A percentile compares a stretch with the other conserved stretches of the same genome.
These are phyloP conservation scores for Neopestalotiopsis sp. DNA, from an alignment of 2,329 filamentous ascomycete species.

Conservation along the genomic window DNA sequence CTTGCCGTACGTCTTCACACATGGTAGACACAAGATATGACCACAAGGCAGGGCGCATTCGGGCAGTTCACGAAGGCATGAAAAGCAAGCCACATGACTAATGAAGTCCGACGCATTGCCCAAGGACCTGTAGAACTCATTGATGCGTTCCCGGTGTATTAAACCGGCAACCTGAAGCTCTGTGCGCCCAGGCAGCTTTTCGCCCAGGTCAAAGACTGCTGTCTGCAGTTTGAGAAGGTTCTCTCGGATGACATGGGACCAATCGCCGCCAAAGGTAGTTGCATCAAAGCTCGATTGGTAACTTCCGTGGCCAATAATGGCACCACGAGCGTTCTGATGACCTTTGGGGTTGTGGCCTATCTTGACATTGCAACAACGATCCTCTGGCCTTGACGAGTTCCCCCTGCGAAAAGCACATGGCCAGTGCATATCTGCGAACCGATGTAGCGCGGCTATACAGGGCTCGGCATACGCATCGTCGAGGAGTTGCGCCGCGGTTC, in stretches of 20 bases:
- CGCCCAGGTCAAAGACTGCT: conserved; percentile 31
- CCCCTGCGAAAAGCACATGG: conserved; percentile 32
- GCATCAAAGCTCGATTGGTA: conserved; percentile 35
- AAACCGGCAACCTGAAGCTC: conserved; percentile 35
- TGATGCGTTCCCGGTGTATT: conserved; percentile 36
- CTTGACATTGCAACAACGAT: conserved; percentile 36
- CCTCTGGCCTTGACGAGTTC: conserved; percentile 29
- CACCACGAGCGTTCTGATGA: conserved; percentile 37
- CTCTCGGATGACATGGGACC: conserved; percentile 34
- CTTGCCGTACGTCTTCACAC: conserved; percentile 34
- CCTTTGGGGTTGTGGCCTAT: conserved; percentile 38
- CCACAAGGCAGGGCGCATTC: conserved; percentile 37
- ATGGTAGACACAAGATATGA: conserved; percentile 36
- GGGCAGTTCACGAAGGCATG: conserved; percentile 36
- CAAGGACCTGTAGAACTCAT: conserved; percentile 36
- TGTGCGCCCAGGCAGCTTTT: conserved; percentile 32
- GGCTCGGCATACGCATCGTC: conserved; percentile 36
- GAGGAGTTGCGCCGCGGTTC: conserved; percentile 35
- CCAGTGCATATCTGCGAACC: conserved; percentile 35
- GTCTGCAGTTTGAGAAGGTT: conserved; percentile 33
- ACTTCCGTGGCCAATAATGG: conserved; percentile 36
- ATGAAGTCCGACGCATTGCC: conserved; percentile 31
- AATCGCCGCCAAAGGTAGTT: conserved; percentile 29
- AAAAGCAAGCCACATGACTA: conserved; percentile 37
- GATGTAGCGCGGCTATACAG: conserved; percentile 34